These are phyloP conservation scores for Aspergillus viridinutans DNA, from an alignment of 2,329 filamentous ascomycete species.

Conservation along the genomic window DNA sequence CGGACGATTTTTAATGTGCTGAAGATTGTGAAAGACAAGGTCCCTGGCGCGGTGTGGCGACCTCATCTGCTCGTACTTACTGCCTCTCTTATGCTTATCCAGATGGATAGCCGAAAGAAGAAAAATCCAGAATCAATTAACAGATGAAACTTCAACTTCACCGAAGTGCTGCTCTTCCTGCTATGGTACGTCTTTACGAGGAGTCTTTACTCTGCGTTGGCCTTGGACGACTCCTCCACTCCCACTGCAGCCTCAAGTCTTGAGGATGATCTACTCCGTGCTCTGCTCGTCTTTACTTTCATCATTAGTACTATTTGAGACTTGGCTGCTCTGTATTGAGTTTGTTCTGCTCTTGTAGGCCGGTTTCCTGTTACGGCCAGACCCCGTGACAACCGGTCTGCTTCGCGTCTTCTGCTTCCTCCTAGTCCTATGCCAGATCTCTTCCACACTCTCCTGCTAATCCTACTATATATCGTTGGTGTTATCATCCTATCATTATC, in stretches of 20 bases:
- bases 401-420: neutral
- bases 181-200: neutral
- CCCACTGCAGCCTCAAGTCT: neutral
- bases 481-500: neutral
- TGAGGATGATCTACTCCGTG: neutral
- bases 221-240: neutral
- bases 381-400: constrained; percentile 6
- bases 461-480: neutral
- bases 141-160: constrained; percentile 1
- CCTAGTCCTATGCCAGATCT: neutral
- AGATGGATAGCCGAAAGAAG: constrained; percentile 20
- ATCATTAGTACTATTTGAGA: neutral
- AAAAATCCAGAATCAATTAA: constrained; percentile 1
- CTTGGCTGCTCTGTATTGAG: neutral
- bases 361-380: neutral
- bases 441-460: neutral
- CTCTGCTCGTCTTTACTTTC: neutral
- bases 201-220: no score
- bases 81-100: constrained; percentile 14
- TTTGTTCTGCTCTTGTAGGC: neutral
- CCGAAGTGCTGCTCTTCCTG: constrained; percentile 5
- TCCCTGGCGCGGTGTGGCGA: constrained; percentile 21
- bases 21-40: constrained; percentile 19
- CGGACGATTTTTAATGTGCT: constrained; percentile 23
- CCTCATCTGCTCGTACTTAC: constrained; percentile 18